These are phyloP conservation scores for Porpolomopsis calyptriformis DNA, from an alignment of 768 basidiomycete genomes.

Conservation along the genomic window DNA sequence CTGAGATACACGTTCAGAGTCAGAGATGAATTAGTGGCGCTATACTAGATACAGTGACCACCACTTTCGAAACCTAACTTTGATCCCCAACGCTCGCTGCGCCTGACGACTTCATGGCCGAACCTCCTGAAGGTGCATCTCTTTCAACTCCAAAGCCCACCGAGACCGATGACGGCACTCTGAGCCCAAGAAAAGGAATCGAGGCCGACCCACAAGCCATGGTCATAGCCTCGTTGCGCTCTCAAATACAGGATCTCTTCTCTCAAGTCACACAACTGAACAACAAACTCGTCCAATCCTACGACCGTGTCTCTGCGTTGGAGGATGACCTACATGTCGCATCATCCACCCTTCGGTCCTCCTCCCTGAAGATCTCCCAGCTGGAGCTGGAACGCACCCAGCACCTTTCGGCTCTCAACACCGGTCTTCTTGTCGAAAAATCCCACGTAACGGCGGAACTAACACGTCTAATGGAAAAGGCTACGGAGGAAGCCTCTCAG, in stretches of 20 bases:
- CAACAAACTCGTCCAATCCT: constrained; percentile 82
- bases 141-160: no score
- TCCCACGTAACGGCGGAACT: constrained; percentile 85
- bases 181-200: no score
- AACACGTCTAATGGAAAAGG: constrained; percentile 84
- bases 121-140: no score
- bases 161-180: no score
- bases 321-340: constrained; percentile 79
- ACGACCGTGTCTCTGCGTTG: constrained; percentile 85
- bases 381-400: constrained; percentile 79
- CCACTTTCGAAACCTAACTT: no score
- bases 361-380: constrained; percentile 59
- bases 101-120: no score
- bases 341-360: constrained; percentile 44
- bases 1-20: no score
- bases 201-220: constrained; percentile 60
- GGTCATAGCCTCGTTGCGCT: constrained; percentile 70
- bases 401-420: constrained; percentile 84
- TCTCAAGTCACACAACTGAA: constrained; percentile 88
- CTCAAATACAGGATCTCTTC: constrained; percentile 77
- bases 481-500: constrained; percentile 88
- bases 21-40: no score
- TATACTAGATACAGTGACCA: no score
- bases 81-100: no score
- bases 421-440: constrained; percentile 86